Base-by-base conservation (phyloP, 352 stramenopile genomes). In the Elongisporangium senticosum region DNA sequence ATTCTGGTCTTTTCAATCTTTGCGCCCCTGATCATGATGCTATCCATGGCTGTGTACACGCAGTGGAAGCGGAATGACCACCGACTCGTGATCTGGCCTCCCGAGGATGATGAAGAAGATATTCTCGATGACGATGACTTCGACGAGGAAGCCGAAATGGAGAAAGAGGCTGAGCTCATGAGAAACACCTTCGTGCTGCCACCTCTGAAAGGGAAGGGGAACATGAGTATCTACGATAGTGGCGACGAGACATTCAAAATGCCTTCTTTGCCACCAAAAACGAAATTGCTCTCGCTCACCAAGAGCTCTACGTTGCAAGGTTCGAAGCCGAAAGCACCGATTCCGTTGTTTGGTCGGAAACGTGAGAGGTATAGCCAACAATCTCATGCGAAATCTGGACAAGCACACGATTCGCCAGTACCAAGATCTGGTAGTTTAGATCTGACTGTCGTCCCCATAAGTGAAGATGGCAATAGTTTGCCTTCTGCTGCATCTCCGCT, bases 41-140 rank as follows among this genome's bases (percentile, higher is more conserved):
- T 93, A 1, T 80, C 78, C 21, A 69, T 90, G 13, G 80, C 79
- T 0, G 82, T 95, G 28, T 83, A 89, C 49, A 69, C 72, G 22
- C 82, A 93, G 53, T 96, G 86, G 84, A 63, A 61, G 13, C 85
- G 86, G 53, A 96, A 94, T 47, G 84, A 95, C 59, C 91, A 93
- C 53, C 75, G 85, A 0, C 73, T 95, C 28, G 79, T 95, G 17
- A 72, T 93, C 43, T 93, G 84, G 81, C 82, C 82, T 33, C 83
- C 82, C 0, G 82, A 92, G 59, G 83, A 93, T 56, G 74, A 89
- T 7, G 86, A 91, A 57, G 80, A 93, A 66, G 82, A 91, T 49
- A 69, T 90, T 23, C 55, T 91, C 14, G 80, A 90, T 33, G 79
- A 93, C 24, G 86, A 93, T 40, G 82, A 92, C 50, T 63, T 86